Base-by-base conservation (phyloP, 371 early-diverging fungal genomes). In the Lichtheimia hyalospora region DNA sequence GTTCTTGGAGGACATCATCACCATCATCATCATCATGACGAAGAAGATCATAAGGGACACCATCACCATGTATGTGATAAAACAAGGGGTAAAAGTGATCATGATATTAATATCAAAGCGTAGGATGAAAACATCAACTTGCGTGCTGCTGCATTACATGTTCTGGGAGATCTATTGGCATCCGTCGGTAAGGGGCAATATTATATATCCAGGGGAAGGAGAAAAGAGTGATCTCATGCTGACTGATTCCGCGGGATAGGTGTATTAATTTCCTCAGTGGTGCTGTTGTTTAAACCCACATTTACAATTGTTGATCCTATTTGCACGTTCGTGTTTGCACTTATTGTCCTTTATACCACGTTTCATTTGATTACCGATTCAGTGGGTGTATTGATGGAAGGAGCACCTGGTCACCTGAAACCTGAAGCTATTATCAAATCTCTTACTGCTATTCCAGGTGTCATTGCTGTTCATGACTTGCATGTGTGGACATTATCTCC, bases 321-420 rank as follows among this genome's bases (percentile, higher is more conserved):
- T n/a, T 94, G 94, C 75, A 94, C 95, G 6, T 86, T 94, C 62
- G 39, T 91, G 20, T 96, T 94, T 70, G 89, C 92, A 1, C 65
- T 89, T 27, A 66, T 94, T 44, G 94, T 94, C 15, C 67, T 96
- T 14, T 73, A 71, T 41, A 90, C 94, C 10, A 94, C 95, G 1
- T 76, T 82, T 20, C 67, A 75, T 20, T 69, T 89, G 24, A 80
- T 89, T 51, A 67, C 69, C 44, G 84, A 91, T 57, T 87, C 83
- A 8, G 28, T 89, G 3, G 71, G 72, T n/a, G 89, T 92, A 0
- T 64, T 92, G 39, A 86, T 90, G 85, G 92, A 94, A 71, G 86
- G 89, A 52, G 80, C 74, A 0, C 92, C 92, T 18, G 67, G 69
- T 0, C 82, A 86, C 58, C 80, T 90, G 52, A 83, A 86, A 40